Conservation (phyloP, 768 basidiomycete species). For the Lentinula guzmanii region DNA sequence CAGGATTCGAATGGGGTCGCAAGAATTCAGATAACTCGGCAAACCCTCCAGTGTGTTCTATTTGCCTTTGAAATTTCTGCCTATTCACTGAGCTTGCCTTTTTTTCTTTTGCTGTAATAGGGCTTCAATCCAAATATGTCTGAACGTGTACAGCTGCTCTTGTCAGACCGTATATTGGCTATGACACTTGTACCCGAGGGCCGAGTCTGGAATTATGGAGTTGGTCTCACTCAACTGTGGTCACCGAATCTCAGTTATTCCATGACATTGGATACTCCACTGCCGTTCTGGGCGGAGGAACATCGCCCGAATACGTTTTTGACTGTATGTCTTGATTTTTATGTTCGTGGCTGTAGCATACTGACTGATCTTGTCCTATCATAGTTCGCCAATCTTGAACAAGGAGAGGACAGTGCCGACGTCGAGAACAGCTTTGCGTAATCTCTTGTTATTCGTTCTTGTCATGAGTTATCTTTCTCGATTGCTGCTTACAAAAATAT, state of each 20-base stretch:
- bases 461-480: neutral
- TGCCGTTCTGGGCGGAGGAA: constrained; percentile 94
- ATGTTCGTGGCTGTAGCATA: neutral
- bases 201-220: constrained; percentile 94
- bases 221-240: constrained; percentile 91
- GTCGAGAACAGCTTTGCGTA: constrained; percentile 93
- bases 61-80: neutral
- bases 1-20: constrained; percentile 97
- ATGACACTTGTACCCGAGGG: constrained; percentile 95
- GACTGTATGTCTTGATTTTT: constrained; percentile 47
- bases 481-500: neutral
- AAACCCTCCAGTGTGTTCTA: constrained; percentile 57
- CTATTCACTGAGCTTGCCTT: constrained; percentile 6
- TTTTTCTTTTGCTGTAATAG: constrained; percentile 21
- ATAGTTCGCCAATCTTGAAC: constrained; percentile 86
- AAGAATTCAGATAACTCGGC: constrained; percentile 85
- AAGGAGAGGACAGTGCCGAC: constrained; percentile 89
- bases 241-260: constrained; percentile 73
- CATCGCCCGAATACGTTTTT: constrained; percentile 94
- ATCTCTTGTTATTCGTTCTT: constrained; percentile 11
- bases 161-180: constrained; percentile 93
- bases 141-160: constrained; percentile 85
- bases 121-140: constrained; percentile 99
- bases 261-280: constrained; percentile 87
- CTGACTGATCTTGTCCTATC: constrained; percentile 9